A percentile compares a stretch with the other conserved stretches of the same genome.
These are phyloP conservation scores for Pleurotus djamor DNA, from an alignment of 768 basidiomycete genomes.

Conservation along the genomic window DNA sequence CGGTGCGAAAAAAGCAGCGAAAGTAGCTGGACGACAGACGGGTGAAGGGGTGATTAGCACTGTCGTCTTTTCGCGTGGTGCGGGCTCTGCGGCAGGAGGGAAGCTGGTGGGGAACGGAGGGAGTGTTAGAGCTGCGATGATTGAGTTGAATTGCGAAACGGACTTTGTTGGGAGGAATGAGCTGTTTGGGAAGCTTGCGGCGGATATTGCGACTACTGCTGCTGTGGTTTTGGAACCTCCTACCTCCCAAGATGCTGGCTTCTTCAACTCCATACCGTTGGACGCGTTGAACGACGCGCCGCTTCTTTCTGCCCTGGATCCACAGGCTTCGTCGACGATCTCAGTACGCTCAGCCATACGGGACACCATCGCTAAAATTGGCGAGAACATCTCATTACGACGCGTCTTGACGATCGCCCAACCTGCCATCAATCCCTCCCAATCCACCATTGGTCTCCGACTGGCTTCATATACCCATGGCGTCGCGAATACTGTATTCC, in stretches of 20 bases:
- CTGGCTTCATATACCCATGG: constrained; percentile 67
- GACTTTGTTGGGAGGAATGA: constrained; percentile 92
- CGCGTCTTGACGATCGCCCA: constrained; percentile 50
- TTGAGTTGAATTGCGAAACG: constrained; percentile 95
- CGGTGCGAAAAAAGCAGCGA: constrained; percentile 80
- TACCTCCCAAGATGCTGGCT: constrained; percentile 13
- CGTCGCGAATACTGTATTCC: constrained; percentile 32
- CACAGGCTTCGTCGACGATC: constrained; percentile 29
- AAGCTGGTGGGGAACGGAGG: constrained; percentile 30
- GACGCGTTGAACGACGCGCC: constrained; percentile 60
- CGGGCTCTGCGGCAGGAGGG: constrained; percentile 20
- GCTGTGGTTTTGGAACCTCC: constrained; percentile 65
- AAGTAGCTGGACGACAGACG: constrained; percentile 73
- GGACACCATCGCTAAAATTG: constrained; percentile 70
- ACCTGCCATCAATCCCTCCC: constrained; percentile 29
- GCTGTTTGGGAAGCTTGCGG: constrained; percentile 73
- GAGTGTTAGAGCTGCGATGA: constrained; percentile 74
- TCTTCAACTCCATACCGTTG: constrained; percentile 50
- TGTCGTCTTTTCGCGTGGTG: constrained; percentile 69
- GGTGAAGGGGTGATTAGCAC: constrained; percentile 79
- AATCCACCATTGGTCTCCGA: constrained; percentile 35
- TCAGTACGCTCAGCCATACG: constrained; percentile 66
- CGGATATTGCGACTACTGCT: constrained; percentile 80
- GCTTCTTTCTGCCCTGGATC: constrained; percentile 45
- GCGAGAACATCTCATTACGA: constrained; percentile 74